A percentile compares a stretch with the other conserved stretches of the same genome.
Evolutionary conservation across 495 filamentous ascomycete species (phyloP).

Genomic region (Hypoxylon lienhwacheense): DNA sequence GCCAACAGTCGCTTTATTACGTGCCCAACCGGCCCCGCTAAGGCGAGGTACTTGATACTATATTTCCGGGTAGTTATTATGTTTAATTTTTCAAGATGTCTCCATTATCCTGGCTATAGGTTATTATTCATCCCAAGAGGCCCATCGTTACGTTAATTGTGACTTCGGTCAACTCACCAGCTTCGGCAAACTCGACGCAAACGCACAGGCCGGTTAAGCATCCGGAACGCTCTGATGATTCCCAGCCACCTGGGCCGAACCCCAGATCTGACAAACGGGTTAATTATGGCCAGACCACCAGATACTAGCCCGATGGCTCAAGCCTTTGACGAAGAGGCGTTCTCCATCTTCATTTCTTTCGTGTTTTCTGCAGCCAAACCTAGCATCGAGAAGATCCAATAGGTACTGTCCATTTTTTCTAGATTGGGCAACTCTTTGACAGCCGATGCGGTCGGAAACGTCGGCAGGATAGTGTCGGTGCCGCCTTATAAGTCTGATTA

Average conservation of each 20-base stretch:
- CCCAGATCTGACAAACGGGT: conserved; percentile 35
- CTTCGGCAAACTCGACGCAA: conserved; percentile 9
- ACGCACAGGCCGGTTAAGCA: conserved; percentile 31
- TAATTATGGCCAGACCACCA: conserved; percentile 28
- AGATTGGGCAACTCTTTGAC: conserved; percentile 10
- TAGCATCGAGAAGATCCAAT: not conserved
- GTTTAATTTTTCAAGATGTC: too few relatives aligned
- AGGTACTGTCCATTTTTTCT: conserved; percentile 5
- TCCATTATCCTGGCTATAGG: too few relatives aligned
- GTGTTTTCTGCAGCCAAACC: not conserved
- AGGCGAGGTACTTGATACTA: not conserved
- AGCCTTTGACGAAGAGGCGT: conserved; percentile 20
- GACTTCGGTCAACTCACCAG: not conserved
- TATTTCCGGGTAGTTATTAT: too few relatives aligned
- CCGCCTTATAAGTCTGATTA: conserved; percentile 7
- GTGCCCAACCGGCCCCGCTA: not conserved
- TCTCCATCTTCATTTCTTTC: conserved; percentile 8
- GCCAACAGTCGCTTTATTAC: conserved; percentile 6
- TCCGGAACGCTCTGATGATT: conserved; percentile 24
- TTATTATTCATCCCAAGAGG: not conserved
- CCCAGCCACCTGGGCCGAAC: conserved; percentile 32
- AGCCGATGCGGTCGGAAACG: not conserved
- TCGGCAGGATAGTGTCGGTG: conserved; percentile 1
- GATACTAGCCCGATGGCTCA: too few relatives aligned
- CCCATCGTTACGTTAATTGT: not conserved